Base-by-base conservation (phyloP, 768 basidiomycete species). In the Auriscalpium microsporum region DNA sequence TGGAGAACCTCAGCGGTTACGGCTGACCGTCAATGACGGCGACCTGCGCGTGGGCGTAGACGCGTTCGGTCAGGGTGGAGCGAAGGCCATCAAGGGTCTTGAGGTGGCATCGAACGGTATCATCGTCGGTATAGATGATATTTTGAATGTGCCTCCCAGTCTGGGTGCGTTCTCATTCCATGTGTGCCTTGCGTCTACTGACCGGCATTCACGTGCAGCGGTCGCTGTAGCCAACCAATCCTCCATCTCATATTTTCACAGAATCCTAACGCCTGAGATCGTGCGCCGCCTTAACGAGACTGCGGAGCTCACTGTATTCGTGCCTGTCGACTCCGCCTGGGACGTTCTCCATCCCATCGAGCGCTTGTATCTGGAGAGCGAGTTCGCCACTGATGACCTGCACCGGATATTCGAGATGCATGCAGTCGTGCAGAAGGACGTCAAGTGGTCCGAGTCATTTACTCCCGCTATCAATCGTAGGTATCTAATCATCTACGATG, bases 281-380 rank as follows among this genome's bases (percentile, higher is more conserved):
- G 64, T 73, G 47, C 64, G 71, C 17, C 69, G 80, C 37, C 75
- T 96, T 44, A 84, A 86, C 54, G 75, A 73, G 45, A 83, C 86
- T 0, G 71, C 88, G 5, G 82, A 85, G 64, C 71, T 95, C 46
- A 96, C 96, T 0, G 62, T 98, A 33, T 99, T 99, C 68, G 79
- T 95, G 8, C 95, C 96, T 1, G 76, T 87, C 23, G 80, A 96
- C 67, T 70, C 79, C 37, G 96, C 95, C 11, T 98, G 92, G 85
- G 71, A 83, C n/a, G 71, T 69, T 10, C 73, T 99, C 37, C 79
- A 90, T 58, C 76, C 75, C 9, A 79, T 90, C 50, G 94, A 98
- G 67, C 81, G 85, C 46, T 68, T 88, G 4, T 99, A 96, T 68
- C 76, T 99, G 11, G 90, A 94, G 71, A 93, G 90, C 62, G 82